These are phyloP conservation scores for Tribonema minus DNA, from an alignment of 108 stramenopile species.

Conservation along the genomic window DNA sequence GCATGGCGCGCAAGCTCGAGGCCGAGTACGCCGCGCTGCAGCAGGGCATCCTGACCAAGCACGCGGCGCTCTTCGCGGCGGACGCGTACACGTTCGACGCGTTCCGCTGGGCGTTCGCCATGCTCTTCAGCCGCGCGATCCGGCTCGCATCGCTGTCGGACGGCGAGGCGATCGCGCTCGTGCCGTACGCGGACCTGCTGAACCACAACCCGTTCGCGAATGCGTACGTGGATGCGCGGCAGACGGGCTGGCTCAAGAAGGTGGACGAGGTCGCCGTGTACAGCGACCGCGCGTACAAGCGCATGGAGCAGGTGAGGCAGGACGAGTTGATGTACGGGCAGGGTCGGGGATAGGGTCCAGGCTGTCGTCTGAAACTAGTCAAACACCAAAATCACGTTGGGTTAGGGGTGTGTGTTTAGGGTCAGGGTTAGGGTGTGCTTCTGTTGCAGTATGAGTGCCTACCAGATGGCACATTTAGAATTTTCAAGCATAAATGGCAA, in stretches of 20 bases:
- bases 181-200: slow-evolving; percentile 91
- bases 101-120: slow-evolving; percentile 92
- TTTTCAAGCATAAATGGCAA: too few species aligned
- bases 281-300: slow-evolving; percentile 81
- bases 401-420: too few species aligned
- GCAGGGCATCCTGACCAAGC: slow-evolving; percentile 54
- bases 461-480: too few species aligned
- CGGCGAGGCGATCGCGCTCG: slow-evolving; percentile 80
- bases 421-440: too few species aligned
- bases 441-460: too few species aligned
- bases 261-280: slow-evolving; percentile 88
- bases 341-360: too few species aligned
- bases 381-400: too few species aligned
- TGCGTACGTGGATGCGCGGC: slow-evolving; percentile 43
- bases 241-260: slow-evolving; percentile 10
- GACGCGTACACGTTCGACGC: slow-evolving; percentile 72
- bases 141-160: slow-evolving; percentile 25
- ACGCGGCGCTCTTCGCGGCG: slow-evolving; percentile 62
- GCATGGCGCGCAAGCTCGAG: slow-evolving; percentile 77
- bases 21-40: slow-evolving; percentile 73
- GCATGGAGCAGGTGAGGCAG: slow-evolving; percentile 77
- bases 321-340: too few species aligned
- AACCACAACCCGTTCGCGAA: slow-evolving; percentile 81
- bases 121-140: slow-evolving; percentile 67
- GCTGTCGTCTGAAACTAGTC: too few species aligned